Conservation (phyloP, 1,139 yeast genomes). For the Arxiozyma heterogenica region DNA sequence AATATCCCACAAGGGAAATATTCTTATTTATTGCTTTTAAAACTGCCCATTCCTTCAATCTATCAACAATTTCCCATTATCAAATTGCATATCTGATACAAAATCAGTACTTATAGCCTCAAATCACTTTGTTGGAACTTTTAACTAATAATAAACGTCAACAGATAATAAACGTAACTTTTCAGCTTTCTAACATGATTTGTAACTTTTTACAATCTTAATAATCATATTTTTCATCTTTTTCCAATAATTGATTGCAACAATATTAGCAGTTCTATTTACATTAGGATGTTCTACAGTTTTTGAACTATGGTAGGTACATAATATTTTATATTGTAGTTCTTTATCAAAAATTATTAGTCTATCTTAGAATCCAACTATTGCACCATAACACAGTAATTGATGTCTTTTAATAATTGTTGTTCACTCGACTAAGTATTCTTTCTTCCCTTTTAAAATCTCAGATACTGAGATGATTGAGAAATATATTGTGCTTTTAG, state of each 20-base stretch:
- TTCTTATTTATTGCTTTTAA: neutral
- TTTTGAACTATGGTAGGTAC: neutral
- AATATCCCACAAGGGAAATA: neutral
- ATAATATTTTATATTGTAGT: neutral
- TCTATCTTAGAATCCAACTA: neutral
- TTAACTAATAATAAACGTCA: neutral
- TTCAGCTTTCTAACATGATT: neutral
- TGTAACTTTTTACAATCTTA: neutral
- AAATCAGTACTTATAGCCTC: conserved; percentile 1
- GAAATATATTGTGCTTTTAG: too few relatives aligned
- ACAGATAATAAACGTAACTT: neutral
- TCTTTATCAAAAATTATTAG: neutral
- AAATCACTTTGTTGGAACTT: neutral
- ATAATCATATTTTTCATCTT: neutral
- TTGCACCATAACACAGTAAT: neutral
- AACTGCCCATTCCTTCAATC: neutral
- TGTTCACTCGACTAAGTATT: neutral
- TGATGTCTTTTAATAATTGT: neutral
- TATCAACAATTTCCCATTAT: neutral
- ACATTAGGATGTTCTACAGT: neutral
- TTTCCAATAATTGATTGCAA: neutral
- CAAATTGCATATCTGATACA: neutral
- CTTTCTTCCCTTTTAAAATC: too few relatives aligned
- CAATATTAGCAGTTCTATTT: neutral
- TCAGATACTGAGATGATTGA: too few relatives aligned